Base-by-base conservation (phyloP, 306 rosid genomes). In the Quercus alba region DNA sequence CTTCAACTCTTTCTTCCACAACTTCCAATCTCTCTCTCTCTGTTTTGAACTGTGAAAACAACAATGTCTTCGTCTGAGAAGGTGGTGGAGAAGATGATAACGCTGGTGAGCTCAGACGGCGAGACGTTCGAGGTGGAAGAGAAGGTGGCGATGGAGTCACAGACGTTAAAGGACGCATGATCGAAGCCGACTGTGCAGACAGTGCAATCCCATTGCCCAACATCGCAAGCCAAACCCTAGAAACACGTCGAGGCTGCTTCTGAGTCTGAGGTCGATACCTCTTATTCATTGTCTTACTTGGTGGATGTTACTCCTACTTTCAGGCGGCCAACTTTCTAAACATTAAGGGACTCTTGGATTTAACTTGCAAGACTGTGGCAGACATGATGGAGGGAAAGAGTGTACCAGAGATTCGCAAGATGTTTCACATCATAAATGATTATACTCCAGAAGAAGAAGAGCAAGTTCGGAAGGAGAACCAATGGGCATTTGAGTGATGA, bases 301-400 rank as follows among this genome's bases (percentile, higher is more conserved):
- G 54, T 3, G 28, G 33, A 21, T 14, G 73, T 49, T 55, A 6
- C 15, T 63, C 55, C 19, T 19, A 56, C 78, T 57, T 81, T 35
- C 78, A 88, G 92, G 90, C 92, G 72, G 92, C 92, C 10, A 88
- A 88, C 63, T 88, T 84, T 77, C 81, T 88, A 70, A 86, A 86
- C 80, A 88, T 86, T 81, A 88, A 88, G 85, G 84, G 82, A 84
- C 82, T 88, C 87, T 78, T 88, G 54, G 92, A 88, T 83, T 63
- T 88, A 74, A 88, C 85, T 51, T 88, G 92, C 83, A 90, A 88
- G 79, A 88, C 92, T 0, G 90, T 88, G 86, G 88, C 92, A 10
- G 92, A 88, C 78, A 88, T 82, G 92, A 88, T 88, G 71, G 77
- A 84, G 81, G 92, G 92, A 12, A 88, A 86, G 77, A 86, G 90